Base-by-base conservation (phyloP, 108 stramenopile species). In the Epipyxis sp. region DNA sequence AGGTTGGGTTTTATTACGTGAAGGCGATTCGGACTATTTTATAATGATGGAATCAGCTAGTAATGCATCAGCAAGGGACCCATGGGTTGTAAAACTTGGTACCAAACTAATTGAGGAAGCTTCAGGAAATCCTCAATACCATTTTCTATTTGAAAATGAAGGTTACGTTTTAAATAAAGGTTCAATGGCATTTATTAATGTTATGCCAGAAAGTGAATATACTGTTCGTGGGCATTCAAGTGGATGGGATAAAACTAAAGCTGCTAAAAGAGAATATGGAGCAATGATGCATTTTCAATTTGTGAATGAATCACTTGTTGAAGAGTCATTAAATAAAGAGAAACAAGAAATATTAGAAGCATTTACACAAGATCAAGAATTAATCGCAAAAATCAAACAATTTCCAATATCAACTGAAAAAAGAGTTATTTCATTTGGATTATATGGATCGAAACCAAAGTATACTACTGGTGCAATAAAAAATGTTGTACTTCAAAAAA, bases 381-480 rank as follows among this genome's bases (percentile, higher is more conserved):
- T 27, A 6, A 74, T 74, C 20, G 27, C 25, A 6, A 13, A 39
- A 6, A 65, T 65, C 34, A 6, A 16, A 13, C 3, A 32, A 6
- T 74, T 57, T 13, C 71, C 50, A 10, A 39, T 57, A 39, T 39
- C 50, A 42, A 54, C 25, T 6, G 71, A 74, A 42, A 74, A 74
- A 27, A 29, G 77, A 27, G 77, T 82, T 27, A 77, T 82, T 0
- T 25, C 45, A 20, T 82, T 77, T 59, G 77, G 81, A n/a, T 42
- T 82, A 3, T 82, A 78, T 44, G 81, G 81, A 0, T 39, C 13
- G 37, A 68, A 82, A 27, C 46, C 76, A 0, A 82, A 82, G 44
- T 82, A 82, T 77, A 78, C 77, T 29, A 34, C 30, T 20, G 81
- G 81, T 35, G 77, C 77, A 20, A 71, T 82, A 42, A 61, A 68